Percentiles rank a stretch among this genome's conserved stretches.
phyloP scores from a whole-genome alignment of 495 filamentous ascomycete species.

The Symbiotaphrina buchneri region DNA sequence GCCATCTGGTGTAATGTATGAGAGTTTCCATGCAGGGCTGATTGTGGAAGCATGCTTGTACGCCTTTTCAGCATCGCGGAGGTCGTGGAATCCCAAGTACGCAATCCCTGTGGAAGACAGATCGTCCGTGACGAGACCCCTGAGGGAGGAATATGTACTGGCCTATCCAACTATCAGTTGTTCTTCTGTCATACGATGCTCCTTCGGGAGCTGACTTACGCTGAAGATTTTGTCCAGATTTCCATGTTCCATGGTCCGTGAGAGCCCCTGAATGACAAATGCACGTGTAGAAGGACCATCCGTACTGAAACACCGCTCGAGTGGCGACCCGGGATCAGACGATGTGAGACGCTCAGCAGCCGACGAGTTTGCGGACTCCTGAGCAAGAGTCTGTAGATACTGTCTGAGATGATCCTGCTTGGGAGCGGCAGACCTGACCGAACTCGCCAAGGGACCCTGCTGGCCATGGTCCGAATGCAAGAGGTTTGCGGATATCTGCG shows the following conservation, averaged over 20 bases:
- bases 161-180: conserved; percentile 6
- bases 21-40: conserved; percentile 27
- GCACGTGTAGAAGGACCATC: conserved; percentile 8
- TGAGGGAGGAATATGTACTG: conserved; percentile 6
- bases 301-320: conserved; percentile 1
- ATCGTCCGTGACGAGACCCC: conserved; percentile 7
- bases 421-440: too few relatives aligned
- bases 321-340: too few relatives aligned
- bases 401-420: too few relatives aligned
- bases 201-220: conserved; percentile 9
- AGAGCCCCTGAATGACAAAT: conserved; percentile 6
- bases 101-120: conserved; percentile 16
- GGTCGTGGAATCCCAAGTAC: conserved; percentile 32
- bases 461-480: too few relatives aligned
- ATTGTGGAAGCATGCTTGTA: conserved; percentile 19
- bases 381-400: too few relatives aligned
- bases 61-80: conserved; percentile 27
- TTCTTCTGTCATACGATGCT: too few relatives aligned
- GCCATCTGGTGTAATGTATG: background rate
- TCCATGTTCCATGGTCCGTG: conserved; percentile 3
- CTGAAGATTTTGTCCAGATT: conserved; percentile 8
- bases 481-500: too few relatives aligned
- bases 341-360: too few relatives aligned
- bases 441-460: too few relatives aligned
- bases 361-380: too few relatives aligned